Evolutionary conservation across 2,329 filamentous ascomycete species (phyloP).

Genomic region (Cadophora gregata): DNA sequence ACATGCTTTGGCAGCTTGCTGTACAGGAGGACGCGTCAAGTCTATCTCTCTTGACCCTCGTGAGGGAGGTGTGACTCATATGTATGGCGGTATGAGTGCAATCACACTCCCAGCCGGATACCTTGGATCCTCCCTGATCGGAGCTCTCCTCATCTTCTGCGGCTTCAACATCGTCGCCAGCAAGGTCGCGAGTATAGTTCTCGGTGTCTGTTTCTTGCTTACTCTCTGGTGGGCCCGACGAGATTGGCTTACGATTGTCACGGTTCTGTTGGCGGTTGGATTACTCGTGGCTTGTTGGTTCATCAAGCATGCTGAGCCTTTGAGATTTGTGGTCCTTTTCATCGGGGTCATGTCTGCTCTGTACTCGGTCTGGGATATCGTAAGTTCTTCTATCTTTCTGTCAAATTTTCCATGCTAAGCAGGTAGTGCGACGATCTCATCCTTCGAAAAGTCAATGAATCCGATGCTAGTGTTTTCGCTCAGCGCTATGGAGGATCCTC

Average conservation of each 20-base stretch:
- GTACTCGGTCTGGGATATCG: conserved; percentile 84
- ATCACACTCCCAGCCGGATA: conserved; percentile 80
- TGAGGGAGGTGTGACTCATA: conserved; percentile 80
- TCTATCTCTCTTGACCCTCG: conserved; percentile 76
- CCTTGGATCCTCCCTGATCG: conserved; percentile 77
- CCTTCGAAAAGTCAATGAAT: conserved; percentile 78
- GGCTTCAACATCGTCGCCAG: conserved; percentile 82
- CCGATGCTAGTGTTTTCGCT: conserved; percentile 80
- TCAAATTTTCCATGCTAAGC: background rate
- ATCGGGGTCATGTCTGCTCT: conserved; percentile 83
- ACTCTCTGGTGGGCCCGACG: conserved; percentile 82
- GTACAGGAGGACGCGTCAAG: conserved; percentile 76
- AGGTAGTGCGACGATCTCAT: conserved; percentile 77
- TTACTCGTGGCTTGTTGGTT: conserved; percentile 80
- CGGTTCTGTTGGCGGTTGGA: conserved; percentile 72
- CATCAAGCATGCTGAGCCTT: conserved; percentile 74
- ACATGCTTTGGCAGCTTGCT: conserved; percentile 74
- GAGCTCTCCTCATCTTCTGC: conserved; percentile 77
- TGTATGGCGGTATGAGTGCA: conserved; percentile 73
- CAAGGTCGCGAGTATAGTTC: conserved; percentile 76
- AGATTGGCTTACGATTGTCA: conserved; percentile 79
- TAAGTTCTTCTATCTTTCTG: conserved; percentile 44
- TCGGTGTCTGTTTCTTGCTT: conserved; percentile 77
- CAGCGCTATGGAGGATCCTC: conserved; percentile 79
- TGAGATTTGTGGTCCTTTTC: conserved; percentile 79